Evolutionary conservation across 1,284 basidiomycete species (phyloP).

Genomic region (Taiwanofungus camphoratus): DNA sequence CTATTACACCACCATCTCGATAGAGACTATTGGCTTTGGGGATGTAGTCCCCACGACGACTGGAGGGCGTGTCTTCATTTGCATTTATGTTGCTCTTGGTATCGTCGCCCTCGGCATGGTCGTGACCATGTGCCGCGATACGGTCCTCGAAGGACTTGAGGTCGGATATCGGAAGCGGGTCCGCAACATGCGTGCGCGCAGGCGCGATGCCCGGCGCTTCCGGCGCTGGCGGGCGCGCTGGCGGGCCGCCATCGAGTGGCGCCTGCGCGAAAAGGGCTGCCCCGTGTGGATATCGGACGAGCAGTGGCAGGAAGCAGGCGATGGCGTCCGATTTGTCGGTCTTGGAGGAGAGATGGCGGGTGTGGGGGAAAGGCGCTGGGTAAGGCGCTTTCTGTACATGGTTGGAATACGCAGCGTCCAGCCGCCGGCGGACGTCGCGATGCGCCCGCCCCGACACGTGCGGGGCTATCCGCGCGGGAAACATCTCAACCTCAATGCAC

Average conservation of each 20-base stretch:
- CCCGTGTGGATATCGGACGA: slow-evolving; percentile 48
- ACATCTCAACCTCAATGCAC: slow-evolving; percentile 55
- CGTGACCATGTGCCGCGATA: slow-evolving; percentile 63
- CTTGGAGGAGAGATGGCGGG: slow-evolving; percentile 12
- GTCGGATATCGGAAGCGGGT: slow-evolving; percentile 54
- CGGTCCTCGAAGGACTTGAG: slow-evolving; percentile 65
- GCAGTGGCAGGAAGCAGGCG: slow-evolving; percentile 10
- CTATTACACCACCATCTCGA: slow-evolving; percentile 66
- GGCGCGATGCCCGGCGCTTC: slow-evolving; percentile 34
- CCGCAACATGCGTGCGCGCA: slow-evolving; percentile 32
- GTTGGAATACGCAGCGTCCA: not conserved
- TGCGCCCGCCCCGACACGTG: slow-evolving; percentile 12
- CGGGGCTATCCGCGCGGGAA: slow-evolving; percentile 33
- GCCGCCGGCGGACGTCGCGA: not conserved
- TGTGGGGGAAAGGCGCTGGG: slow-evolving; percentile 7
- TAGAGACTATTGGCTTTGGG: slow-evolving; percentile 78
- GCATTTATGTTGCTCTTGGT: slow-evolving; percentile 54
- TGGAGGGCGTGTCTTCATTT: slow-evolving; percentile 49
- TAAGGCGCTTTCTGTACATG: slow-evolving; percentile 4
- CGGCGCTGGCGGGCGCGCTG: slow-evolving; percentile 43
- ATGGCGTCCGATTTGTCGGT: slow-evolving; percentile 20
- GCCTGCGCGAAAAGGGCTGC: slow-evolving; percentile 40
- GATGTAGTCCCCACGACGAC: slow-evolving; percentile 56
- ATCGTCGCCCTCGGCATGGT: slow-evolving; percentile 59
- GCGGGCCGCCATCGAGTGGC: slow-evolving; percentile 53